Conservation (phyloP, 1,284 basidiomycete genomes). For the Puccinia hordei region DNA sequence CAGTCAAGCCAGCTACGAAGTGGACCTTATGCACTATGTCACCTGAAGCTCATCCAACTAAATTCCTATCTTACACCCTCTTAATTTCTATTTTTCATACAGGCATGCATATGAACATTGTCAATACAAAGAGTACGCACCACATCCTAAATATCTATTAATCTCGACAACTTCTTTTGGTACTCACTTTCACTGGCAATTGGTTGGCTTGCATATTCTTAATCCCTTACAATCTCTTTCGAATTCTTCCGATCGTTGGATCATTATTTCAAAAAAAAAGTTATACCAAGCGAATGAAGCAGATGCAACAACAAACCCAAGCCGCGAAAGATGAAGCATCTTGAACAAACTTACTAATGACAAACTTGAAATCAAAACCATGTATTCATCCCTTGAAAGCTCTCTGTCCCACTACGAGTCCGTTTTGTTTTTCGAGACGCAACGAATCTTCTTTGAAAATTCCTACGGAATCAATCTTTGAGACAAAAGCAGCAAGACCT, state of each 20-base stretch:
- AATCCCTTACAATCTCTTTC: neutral
- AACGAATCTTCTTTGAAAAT: no score
- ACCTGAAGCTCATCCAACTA: neutral
- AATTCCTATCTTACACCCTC: neutral
- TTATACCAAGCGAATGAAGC: slow-evolving; percentile 47
- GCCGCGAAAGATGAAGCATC: slow-evolving; percentile 43
- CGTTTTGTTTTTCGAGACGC: no score
- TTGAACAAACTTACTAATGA: neutral
- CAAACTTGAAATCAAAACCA: neutral
- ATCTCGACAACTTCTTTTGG: neutral
- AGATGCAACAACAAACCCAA: slow-evolving; percentile 49
- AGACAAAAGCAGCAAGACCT: no score
- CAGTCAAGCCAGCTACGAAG: neutral
- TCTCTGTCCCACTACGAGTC: no score
- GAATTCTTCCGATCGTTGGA: neutral
- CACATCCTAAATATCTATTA: neutral
- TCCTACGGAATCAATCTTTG: no score
- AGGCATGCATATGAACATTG: slow-evolving; percentile 51
- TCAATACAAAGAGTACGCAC: slow-evolving; percentile 50
- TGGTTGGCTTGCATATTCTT: neutral
- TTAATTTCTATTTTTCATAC: neutral
- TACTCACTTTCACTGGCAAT: neutral
- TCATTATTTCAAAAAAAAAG: neutral
- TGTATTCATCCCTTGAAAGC: slow-evolving; percentile 1
- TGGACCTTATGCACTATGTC: neutral